Evolutionary conservation across 345 rosid species (phyloP).

Genomic region (Brassica rapa): DNA sequence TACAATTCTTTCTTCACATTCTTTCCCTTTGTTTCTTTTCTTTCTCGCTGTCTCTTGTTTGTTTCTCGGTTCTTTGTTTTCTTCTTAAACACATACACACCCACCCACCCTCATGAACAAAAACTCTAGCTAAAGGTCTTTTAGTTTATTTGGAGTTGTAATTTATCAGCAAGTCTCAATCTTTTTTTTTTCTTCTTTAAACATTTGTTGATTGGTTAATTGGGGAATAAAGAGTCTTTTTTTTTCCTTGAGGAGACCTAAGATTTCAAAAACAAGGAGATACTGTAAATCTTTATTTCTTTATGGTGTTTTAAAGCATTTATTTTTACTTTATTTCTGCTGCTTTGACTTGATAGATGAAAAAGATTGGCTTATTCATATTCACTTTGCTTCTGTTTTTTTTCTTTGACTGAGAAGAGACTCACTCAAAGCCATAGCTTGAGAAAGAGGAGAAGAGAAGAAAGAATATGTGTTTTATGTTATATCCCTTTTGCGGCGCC

Average conservation of each 20-base stretch:
- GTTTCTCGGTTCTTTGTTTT: conserved; percentile 36
- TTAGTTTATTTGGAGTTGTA: conserved; percentile 40
- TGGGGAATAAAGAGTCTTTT: conserved; percentile 40
- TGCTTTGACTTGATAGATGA: conserved; percentile 26
- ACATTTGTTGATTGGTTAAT: conserved; percentile 45
- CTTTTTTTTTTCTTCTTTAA: neutral
- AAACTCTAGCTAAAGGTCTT: conserved; percentile 41
- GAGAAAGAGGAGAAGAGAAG: conserved; percentile 20
- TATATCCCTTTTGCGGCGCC: conserved; percentile 41
- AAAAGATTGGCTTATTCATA: conserved; percentile 4
- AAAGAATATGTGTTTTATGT: conserved; percentile 26
- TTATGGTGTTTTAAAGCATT: neutral
- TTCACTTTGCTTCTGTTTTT: conserved; percentile 1
- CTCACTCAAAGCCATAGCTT: conserved; percentile 22
- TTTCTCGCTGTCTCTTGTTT: conserved; percentile 25
- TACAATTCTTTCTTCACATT: conserved; percentile 40
- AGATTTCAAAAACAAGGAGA: neutral
- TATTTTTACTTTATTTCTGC: neutral
- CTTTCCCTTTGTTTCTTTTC: conserved; percentile 23
- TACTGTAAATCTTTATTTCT: conserved; percentile 6
- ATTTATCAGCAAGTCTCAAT: conserved; percentile 40
- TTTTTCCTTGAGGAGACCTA: neutral
- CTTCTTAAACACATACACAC: conserved; percentile 18
- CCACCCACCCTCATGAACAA: conserved; percentile 32
- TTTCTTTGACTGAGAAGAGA: neutral